Evolutionary conservation across 1,284 basidiomycete species (phyloP).

Genomic region (Paramarasmius palmivorus): DNA sequence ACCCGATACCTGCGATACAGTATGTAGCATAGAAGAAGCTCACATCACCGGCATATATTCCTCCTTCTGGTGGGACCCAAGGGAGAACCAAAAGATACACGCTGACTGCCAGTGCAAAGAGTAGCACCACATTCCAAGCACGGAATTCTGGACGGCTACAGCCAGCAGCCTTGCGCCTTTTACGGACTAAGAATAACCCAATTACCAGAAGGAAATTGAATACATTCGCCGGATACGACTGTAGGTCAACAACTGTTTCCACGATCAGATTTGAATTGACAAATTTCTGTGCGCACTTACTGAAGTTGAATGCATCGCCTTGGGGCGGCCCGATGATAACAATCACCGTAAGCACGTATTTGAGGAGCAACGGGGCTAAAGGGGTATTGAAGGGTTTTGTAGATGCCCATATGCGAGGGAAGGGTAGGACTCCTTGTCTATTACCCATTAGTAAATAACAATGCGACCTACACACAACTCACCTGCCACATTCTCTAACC

Average conservation of each 20-base stretch:
- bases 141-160: conserved; percentile 37
- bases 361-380: conserved; percentile 33
- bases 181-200: conserved; percentile 42
- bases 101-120: conserved; percentile 37
- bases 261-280: no score
- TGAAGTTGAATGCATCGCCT: conserved; percentile 55
- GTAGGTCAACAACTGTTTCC: conserved; percentile 33
- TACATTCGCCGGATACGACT: conserved; percentile 37
- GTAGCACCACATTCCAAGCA: conserved; percentile 41
- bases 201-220: conserved; percentile 34
- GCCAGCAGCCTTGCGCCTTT: conserved; percentile 26
- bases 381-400: conserved; percentile 49
- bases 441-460: no score
- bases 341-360: conserved; percentile 49
- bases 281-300: conserved; percentile 22
- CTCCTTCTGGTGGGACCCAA: conserved; percentile 38
- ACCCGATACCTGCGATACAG: conserved; percentile 34
- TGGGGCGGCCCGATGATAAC: conserved; percentile 55
- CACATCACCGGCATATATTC: conserved; percentile 37
- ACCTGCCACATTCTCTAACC: conserved; percentile 40
- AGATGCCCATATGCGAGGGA: conserved; percentile 37
- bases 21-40: conserved; percentile 35
- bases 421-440: conserved; percentile 39
- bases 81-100: conserved; percentile 47
- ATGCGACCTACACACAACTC: background rate